These are phyloP conservation scores for Poa pratensis DNA, from an alignment of 176 grass and related monocot species.

Conservation along the genomic window DNA sequence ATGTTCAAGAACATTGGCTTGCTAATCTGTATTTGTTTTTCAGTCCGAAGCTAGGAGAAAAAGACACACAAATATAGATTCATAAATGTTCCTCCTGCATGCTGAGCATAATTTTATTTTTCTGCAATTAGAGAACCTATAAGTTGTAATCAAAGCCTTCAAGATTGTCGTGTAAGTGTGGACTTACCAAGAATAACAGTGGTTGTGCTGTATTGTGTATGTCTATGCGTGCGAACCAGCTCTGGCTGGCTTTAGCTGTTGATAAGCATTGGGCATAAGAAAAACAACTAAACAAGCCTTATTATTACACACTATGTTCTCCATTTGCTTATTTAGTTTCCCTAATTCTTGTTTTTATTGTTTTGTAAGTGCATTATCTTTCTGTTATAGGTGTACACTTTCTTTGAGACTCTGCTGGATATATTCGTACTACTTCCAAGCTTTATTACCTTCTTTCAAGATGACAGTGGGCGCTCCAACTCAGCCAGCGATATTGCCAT, in stretches of 20 bases:
- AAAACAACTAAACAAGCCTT: not conserved
- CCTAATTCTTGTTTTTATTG: slow-evolving; percentile 37
- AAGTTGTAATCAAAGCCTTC: slow-evolving; percentile 9
- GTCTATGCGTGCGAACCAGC: not conserved
- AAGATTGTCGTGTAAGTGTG: not conserved
- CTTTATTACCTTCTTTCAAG: slow-evolving; percentile 75
- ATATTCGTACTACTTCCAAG: slow-evolving; percentile 67
- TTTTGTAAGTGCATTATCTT: slow-evolving; percentile 27
- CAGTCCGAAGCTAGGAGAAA: not conserved
- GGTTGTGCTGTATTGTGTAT: not conserved
- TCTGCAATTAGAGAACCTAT: slow-evolving; percentile 19
- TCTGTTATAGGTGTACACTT: slow-evolving; percentile 69
- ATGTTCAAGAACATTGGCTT: slow-evolving; percentile 9
- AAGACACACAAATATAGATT: not conserved
- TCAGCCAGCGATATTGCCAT: slow-evolving; percentile 69
- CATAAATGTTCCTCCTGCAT: slow-evolving; percentile 17
- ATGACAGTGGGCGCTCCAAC: slow-evolving; percentile 53
- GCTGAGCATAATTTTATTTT: slow-evolving; percentile 17
- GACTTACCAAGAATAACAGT: not conserved
- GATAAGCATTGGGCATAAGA: slow-evolving; percentile 1
- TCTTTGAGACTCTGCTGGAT: slow-evolving; percentile 70
- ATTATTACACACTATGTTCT: not conserved
- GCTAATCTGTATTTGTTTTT: slow-evolving; percentile 5
- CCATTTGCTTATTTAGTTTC: slow-evolving; percentile 23
- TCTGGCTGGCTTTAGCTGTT: slow-evolving; percentile 33